A percentile compares a stretch with the other conserved stretches of the same genome.
These are phyloP conservation scores for Psidium guajava DNA, from an alignment of 345 rosid species.

Conservation along the genomic window DNA sequence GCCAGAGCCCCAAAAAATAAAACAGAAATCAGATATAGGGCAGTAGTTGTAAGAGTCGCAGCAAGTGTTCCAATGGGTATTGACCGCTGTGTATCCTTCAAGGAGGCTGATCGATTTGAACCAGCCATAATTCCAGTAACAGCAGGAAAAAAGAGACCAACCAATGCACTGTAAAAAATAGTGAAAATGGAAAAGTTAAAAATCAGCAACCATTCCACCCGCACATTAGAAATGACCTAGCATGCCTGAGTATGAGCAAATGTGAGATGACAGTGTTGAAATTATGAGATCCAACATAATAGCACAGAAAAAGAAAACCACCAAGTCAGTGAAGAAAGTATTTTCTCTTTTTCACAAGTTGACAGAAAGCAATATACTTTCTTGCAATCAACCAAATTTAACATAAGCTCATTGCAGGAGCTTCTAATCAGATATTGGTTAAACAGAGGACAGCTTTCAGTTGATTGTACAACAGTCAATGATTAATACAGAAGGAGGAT, in stretches of 20 bases:
- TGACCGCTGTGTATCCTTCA: constrained; percentile 94
- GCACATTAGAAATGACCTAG: not conserved
- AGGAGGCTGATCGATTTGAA: constrained; percentile 90
- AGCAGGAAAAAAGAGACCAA: constrained; percentile 98
- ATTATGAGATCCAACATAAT: not conserved
- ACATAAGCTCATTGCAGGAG: not conserved
- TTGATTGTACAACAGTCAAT: not conserved
- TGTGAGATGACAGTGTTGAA: not conserved
- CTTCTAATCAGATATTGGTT: not conserved
- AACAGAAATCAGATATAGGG: constrained; percentile 65
- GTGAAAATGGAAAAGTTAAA: not conserved
- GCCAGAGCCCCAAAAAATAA: constrained; percentile 86
- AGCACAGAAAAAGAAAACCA: not conserved
- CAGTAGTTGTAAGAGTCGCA: constrained; percentile 84
- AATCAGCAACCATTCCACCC: not conserved
- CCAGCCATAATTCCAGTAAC: constrained; percentile 99
- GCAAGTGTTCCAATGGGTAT: constrained; percentile 94
- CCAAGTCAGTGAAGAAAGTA: not conserved
- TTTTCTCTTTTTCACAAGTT: not conserved
- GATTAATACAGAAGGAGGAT: not conserved
- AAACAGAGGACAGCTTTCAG: not conserved
- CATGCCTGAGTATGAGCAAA: not conserved
- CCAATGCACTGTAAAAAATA: constrained; percentile 54
- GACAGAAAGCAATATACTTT: not conserved
- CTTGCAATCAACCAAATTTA: not conserved